Evolutionary conservation across 768 basidiomycete species (phyloP).

Genomic region (Lactarius trivialis): DNA sequence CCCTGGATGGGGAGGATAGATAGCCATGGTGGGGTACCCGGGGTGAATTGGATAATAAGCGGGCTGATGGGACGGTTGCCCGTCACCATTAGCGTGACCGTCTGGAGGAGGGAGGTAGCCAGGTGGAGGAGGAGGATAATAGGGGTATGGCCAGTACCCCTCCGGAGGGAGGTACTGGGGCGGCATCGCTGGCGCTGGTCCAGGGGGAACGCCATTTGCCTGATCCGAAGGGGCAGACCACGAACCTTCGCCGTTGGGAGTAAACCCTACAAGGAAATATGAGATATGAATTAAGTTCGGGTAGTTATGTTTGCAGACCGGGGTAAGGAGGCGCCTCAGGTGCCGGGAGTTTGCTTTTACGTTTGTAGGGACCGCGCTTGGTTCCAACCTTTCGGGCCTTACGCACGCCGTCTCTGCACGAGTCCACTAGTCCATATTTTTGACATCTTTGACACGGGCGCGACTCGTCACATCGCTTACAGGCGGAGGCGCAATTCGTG

Average conservation of each 20-base stretch:
- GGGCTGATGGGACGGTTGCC: conserved; percentile 31
- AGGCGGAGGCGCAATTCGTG: conserved; percentile 51
- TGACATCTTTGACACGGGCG: conserved; percentile 59
- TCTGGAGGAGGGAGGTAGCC: conserved; percentile 38
- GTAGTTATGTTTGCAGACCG: conserved; percentile 20
- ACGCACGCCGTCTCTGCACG: conserved; percentile 53
- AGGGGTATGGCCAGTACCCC: conserved; percentile 40
- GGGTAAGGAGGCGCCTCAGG: conserved; percentile 23
- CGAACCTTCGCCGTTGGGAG: conserved; percentile 29
- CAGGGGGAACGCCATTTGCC: conserved; percentile 22
- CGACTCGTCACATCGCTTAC: conserved; percentile 51
- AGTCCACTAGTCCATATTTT: conserved; percentile 52
- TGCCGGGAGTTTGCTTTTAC: conserved; percentile 36
- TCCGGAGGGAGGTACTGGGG: conserved; percentile 32
- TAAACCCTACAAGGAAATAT: conserved; percentile 20
- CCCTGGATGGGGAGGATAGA: conserved; percentile 29
- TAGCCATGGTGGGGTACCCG: conserved; percentile 29
- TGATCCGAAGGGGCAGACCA: conserved; percentile 28
- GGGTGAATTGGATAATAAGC: conserved; percentile 37
- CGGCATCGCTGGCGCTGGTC: conserved; percentile 28
- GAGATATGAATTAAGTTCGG: neutral
- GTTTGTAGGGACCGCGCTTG: conserved; percentile 53
- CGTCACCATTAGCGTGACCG: conserved; percentile 28
- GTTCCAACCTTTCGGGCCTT: conserved; percentile 61
- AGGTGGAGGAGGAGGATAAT: conserved; percentile 39